Base-by-base conservation (phyloP, 768 basidiomycete species). In the Guyanaporus albipodus region DNA sequence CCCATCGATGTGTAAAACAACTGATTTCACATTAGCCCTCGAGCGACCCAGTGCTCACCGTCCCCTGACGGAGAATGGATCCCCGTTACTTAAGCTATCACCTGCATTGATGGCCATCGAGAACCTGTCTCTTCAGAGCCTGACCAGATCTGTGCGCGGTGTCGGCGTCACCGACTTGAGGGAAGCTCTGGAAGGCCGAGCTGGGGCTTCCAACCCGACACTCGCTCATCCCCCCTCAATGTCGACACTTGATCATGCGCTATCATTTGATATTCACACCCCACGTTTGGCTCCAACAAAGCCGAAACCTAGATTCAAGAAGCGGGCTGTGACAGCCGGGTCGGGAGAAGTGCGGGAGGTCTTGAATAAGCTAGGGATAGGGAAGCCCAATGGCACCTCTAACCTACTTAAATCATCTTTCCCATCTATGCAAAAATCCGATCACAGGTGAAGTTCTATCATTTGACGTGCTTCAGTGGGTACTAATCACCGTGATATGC, bases 101-200 rank as follows among this genome's bases (percentile, higher is more conserved):
- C 89, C 89, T 27, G 83, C 85, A 14, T 71, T 95, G 51, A 95
- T 93, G 89, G 84, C 88, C 54, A 87, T 89, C 42, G 88, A 93
- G 57, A 95, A 95, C 63, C 73, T 90, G 27, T 95, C 93, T 6
- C 73, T 91, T 46, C 87, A 89, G 61, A 91, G 89, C 59, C 68
- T 95, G 46, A 78, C 86, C 17, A 78, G 88, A 46, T 87, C 88
- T 4, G 79, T 80, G 3, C 78, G 85, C 48, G 85, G 85, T 0
- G 82, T 95, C 14, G 93, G 92, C 19, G 91, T 95, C 19, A 83
- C 80, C 2, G 91, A 94, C 61, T 74, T 96, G 26, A 76, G 91
- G 43, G 91, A 93, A 55, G 93, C 93, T 4, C 70, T 96, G 4
- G 89, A 91, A 69, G 90, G 90, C 18, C 80, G 89, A 32, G 82